phyloP scores from a whole-genome alignment of 345 rosid genomes.

The Salix exigua region DNA sequence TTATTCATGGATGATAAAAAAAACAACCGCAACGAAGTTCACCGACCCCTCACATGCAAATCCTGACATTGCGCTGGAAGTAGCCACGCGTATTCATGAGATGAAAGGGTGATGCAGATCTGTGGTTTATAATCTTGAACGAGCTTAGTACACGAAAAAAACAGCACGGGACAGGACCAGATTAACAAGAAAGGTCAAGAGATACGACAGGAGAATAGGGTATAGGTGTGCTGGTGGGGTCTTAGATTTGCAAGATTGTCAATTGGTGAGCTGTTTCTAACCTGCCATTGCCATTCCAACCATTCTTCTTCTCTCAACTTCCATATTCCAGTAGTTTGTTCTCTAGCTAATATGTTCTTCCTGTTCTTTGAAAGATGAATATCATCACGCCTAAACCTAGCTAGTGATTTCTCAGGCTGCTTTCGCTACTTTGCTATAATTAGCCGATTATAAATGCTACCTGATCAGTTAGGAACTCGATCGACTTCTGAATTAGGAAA shows the following conservation, averaged over 20 bases:
- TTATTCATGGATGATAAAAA: not conserved
- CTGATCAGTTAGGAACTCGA: not conserved
- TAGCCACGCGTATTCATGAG: not conserved
- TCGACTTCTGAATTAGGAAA: not conserved
- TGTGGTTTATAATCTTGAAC: not conserved
- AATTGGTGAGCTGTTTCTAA: not conserved
- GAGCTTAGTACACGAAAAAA: not conserved
- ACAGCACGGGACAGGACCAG: not conserved
- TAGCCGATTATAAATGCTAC: not conserved
- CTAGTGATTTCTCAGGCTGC: not conserved
- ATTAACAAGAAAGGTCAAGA: not conserved
- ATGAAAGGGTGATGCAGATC: not conserved
- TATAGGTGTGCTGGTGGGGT: not conserved
- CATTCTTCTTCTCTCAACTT: not conserved
- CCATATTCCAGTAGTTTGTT: not conserved
- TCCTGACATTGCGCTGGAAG: slow-evolving; percentile 3
- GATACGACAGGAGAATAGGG: not conserved
- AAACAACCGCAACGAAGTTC: not conserved
- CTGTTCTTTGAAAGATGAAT: not conserved
- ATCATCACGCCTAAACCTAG: not conserved
- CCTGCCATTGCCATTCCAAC: not conserved
- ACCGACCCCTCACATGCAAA: slow-evolving; percentile 30
- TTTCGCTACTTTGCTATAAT: not conserved
- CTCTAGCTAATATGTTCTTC: no score
- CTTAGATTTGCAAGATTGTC: not conserved